phyloP scores from a whole-genome alignment of 192 early-diverging fungal genomes.

The Coemansia sp. region DNA sequence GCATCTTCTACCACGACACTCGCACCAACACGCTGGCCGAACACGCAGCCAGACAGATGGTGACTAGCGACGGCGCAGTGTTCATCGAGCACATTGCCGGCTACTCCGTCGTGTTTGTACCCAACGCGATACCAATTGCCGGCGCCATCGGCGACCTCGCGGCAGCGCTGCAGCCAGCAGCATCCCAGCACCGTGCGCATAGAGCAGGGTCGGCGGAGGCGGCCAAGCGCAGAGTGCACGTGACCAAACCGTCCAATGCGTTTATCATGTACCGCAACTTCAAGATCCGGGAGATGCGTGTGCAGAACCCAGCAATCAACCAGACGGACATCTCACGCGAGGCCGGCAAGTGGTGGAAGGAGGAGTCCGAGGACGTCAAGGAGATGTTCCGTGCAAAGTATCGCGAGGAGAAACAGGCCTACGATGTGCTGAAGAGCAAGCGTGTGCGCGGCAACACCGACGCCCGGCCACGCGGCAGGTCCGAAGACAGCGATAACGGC shows the following conservation, averaged over 20 bases:
- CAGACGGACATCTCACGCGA: slow-evolving; percentile 53
- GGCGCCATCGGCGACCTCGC: slow-evolving; percentile 17
- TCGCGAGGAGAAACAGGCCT: slow-evolving; percentile 39
- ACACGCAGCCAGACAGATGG: slow-evolving; percentile 29
- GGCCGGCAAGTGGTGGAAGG: slow-evolving; percentile 45
- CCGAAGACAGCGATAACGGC: not conserved
- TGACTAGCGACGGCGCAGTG: slow-evolving; percentile 20
- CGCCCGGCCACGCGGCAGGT: too few relatives aligned
- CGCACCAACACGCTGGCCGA: slow-evolving; percentile 14
- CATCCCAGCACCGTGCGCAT: not conserved
- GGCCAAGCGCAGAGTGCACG: slow-evolving; percentile 5
- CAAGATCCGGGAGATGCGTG: slow-evolving; percentile 42
- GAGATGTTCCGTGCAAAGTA: slow-evolving; percentile 33
- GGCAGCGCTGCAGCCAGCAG: not conserved
- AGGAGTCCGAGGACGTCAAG: slow-evolving; percentile 52
- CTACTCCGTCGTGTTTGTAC: slow-evolving; percentile 28
- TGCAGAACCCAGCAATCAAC: slow-evolving; percentile 46
- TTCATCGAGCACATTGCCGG: slow-evolving; percentile 40
- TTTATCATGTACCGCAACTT: slow-evolving; percentile 57
- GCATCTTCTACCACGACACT: slow-evolving; percentile 26
- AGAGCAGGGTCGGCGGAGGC: not conserved
- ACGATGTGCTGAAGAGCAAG: slow-evolving; percentile 44
- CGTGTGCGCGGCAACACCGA: slow-evolving; percentile 15
- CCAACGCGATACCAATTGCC: slow-evolving; percentile 15
- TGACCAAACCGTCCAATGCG: slow-evolving; percentile 39